Evolutionary conservation across 1,139 yeast species (phyloP), one percentile per base, ranked within the genome.

Genomic region (Yamadazyma songkhlaensis): DNA sequence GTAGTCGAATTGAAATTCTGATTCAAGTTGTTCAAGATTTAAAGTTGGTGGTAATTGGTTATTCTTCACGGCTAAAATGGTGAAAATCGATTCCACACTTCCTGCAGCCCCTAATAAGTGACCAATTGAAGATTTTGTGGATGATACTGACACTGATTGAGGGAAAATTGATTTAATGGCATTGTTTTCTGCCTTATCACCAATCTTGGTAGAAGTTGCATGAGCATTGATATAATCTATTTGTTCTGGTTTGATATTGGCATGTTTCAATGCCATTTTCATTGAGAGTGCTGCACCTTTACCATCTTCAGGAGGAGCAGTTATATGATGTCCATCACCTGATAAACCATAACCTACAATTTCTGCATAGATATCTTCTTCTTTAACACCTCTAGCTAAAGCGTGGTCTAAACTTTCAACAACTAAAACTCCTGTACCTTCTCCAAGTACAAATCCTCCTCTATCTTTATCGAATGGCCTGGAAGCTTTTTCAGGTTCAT

Each of bases 41-140:
- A 84, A 59, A 0, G 96, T 89, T 4, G 95, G 95, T 1, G 98
- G 97, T 3, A 87, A 52, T 2, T 66, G 53, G 17, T 74, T 71
- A 9, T 78, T 59, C 37, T 75, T 57, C 29, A 90, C 52, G 0
- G 96, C 81, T 51, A 81, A 56, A 2, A 89, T 63, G 0, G 97
- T 81, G 56, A 87, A 87, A 1, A 89, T 77, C 4, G 95, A 79
- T 54, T 94, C 99, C 4, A 92, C 88, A 0, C 96, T 82, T 3
- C 98, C 99, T 0, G 98, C 95, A 0, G 96, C 98, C 2, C 98
- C 98, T 25, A 94, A 66, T 27, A 92, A 66, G 59, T 94, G 99
- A 1, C 99, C 99, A 34, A 86, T 83, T 0, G 97, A 79, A 1
- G 97, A 95, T 58, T 94, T 94, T 11, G 89, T 86, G 3, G 96